Evolutionary conservation across 1,284 basidiomycete species (phyloP).

Genomic region (Moniliophthora roreri): DNA sequence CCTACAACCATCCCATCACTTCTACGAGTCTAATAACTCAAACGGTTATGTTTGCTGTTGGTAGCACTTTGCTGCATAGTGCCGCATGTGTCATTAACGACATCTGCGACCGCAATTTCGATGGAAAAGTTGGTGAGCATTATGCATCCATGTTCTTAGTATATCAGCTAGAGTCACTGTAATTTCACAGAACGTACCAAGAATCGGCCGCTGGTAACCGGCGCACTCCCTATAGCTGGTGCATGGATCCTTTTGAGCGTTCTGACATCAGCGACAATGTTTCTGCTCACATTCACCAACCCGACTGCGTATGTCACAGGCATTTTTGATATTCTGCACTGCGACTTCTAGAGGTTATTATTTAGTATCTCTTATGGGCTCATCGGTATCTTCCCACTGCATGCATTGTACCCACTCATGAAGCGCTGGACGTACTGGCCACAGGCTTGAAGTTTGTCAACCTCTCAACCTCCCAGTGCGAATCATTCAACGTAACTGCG

Average conservation of each 20-base stretch:
- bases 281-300: neutral
- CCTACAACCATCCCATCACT: neutral
- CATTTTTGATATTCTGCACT: neutral
- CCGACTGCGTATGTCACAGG: neutral
- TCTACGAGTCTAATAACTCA: slow-evolving; percentile 16
- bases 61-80: slow-evolving; percentile 27
- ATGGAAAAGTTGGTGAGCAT: slow-evolving; percentile 24
- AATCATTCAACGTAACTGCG: slow-evolving; percentile 10
- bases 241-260: slow-evolving; percentile 3
- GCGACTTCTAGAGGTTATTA: slow-evolving; percentile 15
- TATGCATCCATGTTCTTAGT: neutral
- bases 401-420: slow-evolving; percentile 58
- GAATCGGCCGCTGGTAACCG: slow-evolving; percentile 46
- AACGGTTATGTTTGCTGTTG: slow-evolving; percentile 20
- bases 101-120: slow-evolving; percentile 39
- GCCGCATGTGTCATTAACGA: slow-evolving; percentile 36
- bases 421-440: slow-evolving; percentile 71
- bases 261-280: neutral
- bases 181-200: slow-evolving; percentile 42
- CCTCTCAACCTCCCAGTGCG: neutral
- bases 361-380: slow-evolving; percentile 36
- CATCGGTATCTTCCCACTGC: slow-evolving; percentile 40
- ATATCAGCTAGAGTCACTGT: neutral
- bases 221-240: slow-evolving; percentile 20
- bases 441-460: slow-evolving; percentile 60